phyloP scores from a whole-genome alignment of 805 yeast genomes.

The Yamadazyma insecticola region DNA sequence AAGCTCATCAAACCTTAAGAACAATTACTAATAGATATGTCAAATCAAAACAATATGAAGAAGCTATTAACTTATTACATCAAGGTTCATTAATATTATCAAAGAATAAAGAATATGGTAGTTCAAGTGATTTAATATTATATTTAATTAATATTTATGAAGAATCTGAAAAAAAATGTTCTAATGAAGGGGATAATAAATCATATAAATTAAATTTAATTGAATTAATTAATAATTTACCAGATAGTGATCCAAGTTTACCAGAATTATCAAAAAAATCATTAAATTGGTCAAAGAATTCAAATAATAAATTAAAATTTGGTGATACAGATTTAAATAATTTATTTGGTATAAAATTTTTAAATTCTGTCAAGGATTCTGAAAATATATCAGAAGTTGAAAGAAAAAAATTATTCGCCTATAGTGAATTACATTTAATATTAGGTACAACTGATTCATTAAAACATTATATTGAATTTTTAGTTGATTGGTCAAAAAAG shows the following conservation, averaged over 20 bases:
- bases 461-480: constrained; percentile 38
- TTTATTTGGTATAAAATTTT: constrained; percentile 63
- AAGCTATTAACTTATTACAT: constrained; percentile 70
- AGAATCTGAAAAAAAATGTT: constrained; percentile 41
- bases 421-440: constrained; percentile 70
- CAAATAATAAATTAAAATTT: constrained; percentile 38
- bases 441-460: constrained; percentile 58
- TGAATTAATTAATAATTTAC: constrained; percentile 42
- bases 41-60: constrained; percentile 57
- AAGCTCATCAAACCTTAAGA: constrained; percentile 92
- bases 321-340: constrained; percentile 79
- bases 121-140: constrained; percentile 70
- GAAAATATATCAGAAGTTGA: constrained; percentile 14
- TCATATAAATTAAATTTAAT: constrained; percentile 44
- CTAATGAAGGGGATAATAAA: constrained; percentile 29
- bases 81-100: constrained; percentile 68
- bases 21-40: constrained; percentile 85
- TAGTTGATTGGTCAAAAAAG: constrained; percentile 37
- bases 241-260: constrained; percentile 44
- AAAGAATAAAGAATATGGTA: constrained; percentile 68
- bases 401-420: constrained; percentile 44
- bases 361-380: constrained; percentile 27
- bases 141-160: constrained; percentile 71
- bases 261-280: constrained; percentile 63
- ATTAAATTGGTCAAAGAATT: constrained; percentile 59